These are phyloP conservation scores for Candida qinlingensis DNA, from an alignment of 805 yeast genomes.

Conservation along the genomic window DNA sequence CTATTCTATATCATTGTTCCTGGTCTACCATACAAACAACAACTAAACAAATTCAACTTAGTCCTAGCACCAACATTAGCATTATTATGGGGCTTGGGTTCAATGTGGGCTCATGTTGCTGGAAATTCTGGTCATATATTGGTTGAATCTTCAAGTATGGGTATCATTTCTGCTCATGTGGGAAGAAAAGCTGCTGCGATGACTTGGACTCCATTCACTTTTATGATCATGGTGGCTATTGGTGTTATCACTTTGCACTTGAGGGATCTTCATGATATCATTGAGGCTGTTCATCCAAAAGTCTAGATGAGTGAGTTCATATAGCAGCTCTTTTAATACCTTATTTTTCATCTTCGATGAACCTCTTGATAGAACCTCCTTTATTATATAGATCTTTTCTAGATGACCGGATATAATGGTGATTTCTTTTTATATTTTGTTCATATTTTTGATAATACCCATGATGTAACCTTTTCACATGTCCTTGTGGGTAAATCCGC, in stretches of 20 bases:
- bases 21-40: conserved; percentile 37
- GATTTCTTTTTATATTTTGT: not conserved
- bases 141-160: conserved; percentile 46
- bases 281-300: conserved; percentile 20
- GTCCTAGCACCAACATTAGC: conserved; percentile 32
- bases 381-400: not conserved
- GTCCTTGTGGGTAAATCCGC: conserved; percentile 27
- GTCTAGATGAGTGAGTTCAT: conserved; percentile 1
- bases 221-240: conserved; percentile 36
- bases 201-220: conserved; percentile 57
- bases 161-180: conserved; percentile 34
- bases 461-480: conserved; percentile 14
- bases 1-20: conserved; percentile 44
- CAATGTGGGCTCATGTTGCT: conserved; percentile 61
- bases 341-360: no score
- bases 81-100: conserved; percentile 58
- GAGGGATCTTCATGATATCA: conserved; percentile 27
- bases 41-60: conserved; percentile 25
- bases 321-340: no score
- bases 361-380: no score
- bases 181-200: conserved; percentile 53
- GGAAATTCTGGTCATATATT: conserved; percentile 38
- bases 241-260: conserved; percentile 32
- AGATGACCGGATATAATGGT: not conserved
- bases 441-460: conserved; percentile 19